Conservation (phyloP, 768 basidiomycete genomes). For the Trametes cubensis region DNA sequence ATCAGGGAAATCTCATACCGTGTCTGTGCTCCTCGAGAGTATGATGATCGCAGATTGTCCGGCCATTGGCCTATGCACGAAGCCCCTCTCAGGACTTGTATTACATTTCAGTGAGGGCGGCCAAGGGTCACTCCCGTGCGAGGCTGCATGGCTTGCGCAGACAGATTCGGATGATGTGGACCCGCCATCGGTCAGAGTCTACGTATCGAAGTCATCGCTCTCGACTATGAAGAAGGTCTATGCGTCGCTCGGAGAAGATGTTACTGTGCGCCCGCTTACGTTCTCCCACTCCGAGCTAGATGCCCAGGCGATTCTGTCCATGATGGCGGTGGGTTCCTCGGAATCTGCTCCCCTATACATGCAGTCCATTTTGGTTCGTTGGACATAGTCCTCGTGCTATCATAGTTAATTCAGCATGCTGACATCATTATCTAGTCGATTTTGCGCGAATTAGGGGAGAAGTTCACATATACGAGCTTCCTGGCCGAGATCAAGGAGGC, state of each 20-base stretch:
- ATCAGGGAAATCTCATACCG: conserved; percentile 74
- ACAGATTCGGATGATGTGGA: conserved; percentile 32
- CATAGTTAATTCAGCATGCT: conserved; percentile 52
- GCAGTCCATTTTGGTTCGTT: conserved; percentile 59
- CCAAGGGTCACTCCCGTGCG: conserved; percentile 55
- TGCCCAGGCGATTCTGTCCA: conserved; percentile 66
- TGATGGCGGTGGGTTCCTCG: conserved; percentile 71
- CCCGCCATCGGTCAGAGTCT: conserved; percentile 47
- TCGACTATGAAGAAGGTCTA: conserved; percentile 64
- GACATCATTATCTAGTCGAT: conserved; percentile 47
- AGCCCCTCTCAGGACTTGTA: conserved; percentile 63
- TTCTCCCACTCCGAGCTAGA: conserved; percentile 66
- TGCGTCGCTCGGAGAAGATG: conserved; percentile 40
- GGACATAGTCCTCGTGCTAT: background rate
- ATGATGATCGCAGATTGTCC: conserved; percentile 62
- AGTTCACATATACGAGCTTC: conserved; percentile 56
- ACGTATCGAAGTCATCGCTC: conserved; percentile 62
- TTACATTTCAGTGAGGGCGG: conserved; percentile 76
- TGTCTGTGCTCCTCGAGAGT: conserved; percentile 67
- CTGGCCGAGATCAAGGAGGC: conserved; percentile 46
- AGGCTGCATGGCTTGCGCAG: conserved; percentile 63
- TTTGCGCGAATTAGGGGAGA: conserved; percentile 63
- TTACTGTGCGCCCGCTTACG: conserved; percentile 56
- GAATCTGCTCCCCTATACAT: conserved; percentile 70
- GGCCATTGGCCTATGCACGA: conserved; percentile 52